Evolutionary conservation across 176 grass and related monocot species (phyloP).

Genomic region (Carex scoparia): DNA sequence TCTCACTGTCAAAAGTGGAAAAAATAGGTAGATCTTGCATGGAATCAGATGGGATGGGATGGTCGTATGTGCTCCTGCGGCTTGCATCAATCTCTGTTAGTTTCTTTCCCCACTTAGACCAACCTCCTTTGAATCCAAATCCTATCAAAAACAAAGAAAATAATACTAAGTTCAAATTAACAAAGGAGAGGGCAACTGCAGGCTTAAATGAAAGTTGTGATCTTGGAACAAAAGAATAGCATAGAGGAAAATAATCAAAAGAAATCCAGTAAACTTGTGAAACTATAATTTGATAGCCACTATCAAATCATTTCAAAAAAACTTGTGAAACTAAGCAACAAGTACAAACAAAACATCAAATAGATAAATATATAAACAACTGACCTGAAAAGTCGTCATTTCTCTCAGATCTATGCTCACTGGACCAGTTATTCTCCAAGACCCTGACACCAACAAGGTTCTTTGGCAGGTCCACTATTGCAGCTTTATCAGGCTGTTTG

Average conservation of each 20-base stretch:
- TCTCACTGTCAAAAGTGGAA: constrained; percentile 43
- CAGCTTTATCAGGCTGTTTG: constrained; percentile 39
- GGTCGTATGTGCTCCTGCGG: constrained; percentile 68
- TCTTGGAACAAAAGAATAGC: neutral
- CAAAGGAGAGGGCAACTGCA: neutral
- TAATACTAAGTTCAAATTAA: neutral
- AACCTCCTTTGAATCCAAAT: constrained; percentile 32
- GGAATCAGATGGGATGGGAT: constrained; percentile 43
- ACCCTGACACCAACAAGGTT: constrained; percentile 47
- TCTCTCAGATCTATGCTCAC: constrained; percentile 41
- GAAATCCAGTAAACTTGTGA: neutral
- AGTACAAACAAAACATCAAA: neutral
- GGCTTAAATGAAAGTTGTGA: neutral
- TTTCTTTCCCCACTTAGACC: constrained; percentile 59
- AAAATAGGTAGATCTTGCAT: constrained; percentile 44
- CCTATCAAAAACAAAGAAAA: constrained; percentile 23
- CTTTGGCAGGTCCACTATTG: constrained; percentile 37
- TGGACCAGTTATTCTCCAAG: constrained; percentile 49
- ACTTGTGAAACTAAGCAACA: neutral
- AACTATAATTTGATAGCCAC: neutral
- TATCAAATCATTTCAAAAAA: no score
- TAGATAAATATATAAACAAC: neutral
- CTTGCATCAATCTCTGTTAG: constrained; percentile 54
- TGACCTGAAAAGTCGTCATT: constrained; percentile 70
- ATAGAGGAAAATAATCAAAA: neutral